phyloP scores from a whole-genome alignment of 148 eudicot genomes.

The Amaranthus palmeri region DNA sequence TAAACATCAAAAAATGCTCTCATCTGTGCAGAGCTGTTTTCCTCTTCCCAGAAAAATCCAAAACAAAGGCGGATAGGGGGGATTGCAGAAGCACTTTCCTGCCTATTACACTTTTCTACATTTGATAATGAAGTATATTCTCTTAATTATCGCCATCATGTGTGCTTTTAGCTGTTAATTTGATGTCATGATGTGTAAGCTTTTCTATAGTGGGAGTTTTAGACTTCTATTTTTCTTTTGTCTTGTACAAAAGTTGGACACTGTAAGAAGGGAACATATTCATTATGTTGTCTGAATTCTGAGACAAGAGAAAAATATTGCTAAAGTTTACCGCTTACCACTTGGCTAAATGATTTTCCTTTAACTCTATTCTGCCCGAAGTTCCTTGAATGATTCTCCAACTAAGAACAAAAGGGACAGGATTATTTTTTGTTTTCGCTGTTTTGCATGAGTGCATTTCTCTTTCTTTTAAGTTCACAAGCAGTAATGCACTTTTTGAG shows the following conservation, averaged over 20 bases:
- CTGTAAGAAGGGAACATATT: neutral
- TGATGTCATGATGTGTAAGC: neutral
- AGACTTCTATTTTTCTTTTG: neutral
- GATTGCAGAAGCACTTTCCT: neutral
- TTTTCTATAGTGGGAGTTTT: neutral
- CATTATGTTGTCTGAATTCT: constrained; percentile 3
- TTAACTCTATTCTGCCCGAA: neutral
- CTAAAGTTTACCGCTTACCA: neutral
- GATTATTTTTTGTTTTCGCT: neutral
- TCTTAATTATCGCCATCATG: neutral
- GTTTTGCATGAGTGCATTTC: neutral
- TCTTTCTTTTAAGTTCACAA: neutral
- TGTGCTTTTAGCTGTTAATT: neutral
- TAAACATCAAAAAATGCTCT: neutral
- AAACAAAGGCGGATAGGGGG: neutral
- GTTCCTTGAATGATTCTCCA: neutral
- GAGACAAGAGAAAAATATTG: neutral
- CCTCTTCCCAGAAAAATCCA: neutral
- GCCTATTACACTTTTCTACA: neutral
- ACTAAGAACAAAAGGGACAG: neutral
- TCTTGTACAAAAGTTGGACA: neutral
- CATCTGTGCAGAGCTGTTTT: neutral
- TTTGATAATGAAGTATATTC: neutral
- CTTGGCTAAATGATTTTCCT: neutral
- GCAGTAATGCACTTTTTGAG: neutral